Evolutionary conservation across 1,139 yeast species (phyloP), one percentile per base, ranked within the genome.

Genomic region (Geotrichum klebahnii): DNA sequence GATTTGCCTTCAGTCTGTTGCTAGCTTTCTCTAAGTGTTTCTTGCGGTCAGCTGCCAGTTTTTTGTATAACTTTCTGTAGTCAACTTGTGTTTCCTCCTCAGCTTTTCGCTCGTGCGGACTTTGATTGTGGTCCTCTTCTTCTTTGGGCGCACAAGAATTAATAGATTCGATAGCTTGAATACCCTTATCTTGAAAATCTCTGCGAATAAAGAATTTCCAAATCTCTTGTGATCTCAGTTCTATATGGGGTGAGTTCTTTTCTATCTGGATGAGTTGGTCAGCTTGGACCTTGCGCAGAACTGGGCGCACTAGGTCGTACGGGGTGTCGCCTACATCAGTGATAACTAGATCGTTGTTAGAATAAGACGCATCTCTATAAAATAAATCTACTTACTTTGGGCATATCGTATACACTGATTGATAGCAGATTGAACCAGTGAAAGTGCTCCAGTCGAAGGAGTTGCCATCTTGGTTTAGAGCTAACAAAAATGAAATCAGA

Each of bases 291-390:
- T 51, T 52, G 17, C 54, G 46, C 14, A 61, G 53, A 9, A 59
- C 45, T 1, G 64, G 64, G 47, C 53, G 52, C 2, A 58, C 54
- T 8, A 61, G 38, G n/a, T 48, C 46, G 39, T 57, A 61, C n/a
- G 58, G 61, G n/a, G 52, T 29, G 16, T 53, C 54, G 14, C 64
- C 64, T n/a, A 61, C 52, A 35, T 60, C 64, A 14, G 43, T 24
- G 1, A 61, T 54, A 23, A 50, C 45, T 35, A 42, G 28, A 20
- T 52, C 44, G 35, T 48, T 34, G 16, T 50, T 44, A 36, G 52
- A 44, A 50, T 58, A 56, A 24, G 52, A 57, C 56, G 40, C 36
- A 51, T 53, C 17, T 20, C 37, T 5, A 55, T 43, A 9, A 54
- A 36, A n/a, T 55, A 60, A 26, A 54, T 53, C 29, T 24, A 29